Conservation (phyloP, 2,329 filamentous ascomycete genomes). For the Paraconiothyrium brasiliense region DNA sequence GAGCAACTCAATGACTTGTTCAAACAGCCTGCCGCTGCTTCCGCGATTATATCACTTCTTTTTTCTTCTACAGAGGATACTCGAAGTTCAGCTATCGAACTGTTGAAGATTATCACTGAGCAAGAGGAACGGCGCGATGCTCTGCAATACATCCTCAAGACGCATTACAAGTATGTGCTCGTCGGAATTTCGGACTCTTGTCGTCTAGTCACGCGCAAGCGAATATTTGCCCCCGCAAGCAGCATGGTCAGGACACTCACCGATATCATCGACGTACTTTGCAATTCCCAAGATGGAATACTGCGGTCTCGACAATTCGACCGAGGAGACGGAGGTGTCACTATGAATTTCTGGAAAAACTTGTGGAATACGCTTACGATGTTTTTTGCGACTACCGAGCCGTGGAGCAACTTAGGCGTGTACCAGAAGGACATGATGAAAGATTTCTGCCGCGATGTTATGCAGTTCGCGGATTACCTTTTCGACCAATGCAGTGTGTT, state of each 20-base stretch:
- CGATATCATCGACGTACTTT: conserved; percentile 71
- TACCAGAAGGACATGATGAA: conserved; percentile 80
- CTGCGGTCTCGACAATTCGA: conserved; percentile 68
- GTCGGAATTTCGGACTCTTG: conserved; percentile 66
- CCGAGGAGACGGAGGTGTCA: conserved; percentile 68
- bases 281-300: conserved; percentile 69
- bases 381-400: conserved; percentile 83
- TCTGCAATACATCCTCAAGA: conserved; percentile 67
- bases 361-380: conserved; percentile 84
- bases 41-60: conserved; percentile 79
- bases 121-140: conserved; percentile 71
- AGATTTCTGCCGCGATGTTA: conserved; percentile 92
- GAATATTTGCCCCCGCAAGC: conserved; percentile 67
- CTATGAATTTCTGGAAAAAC: conserved; percentile 82
- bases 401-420: conserved; percentile 77
- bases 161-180: conserved; percentile 66
- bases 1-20: conserved; percentile 76
- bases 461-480: conserved; percentile 88
- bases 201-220: conserved; percentile 63
- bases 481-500: conserved; percentile 88
- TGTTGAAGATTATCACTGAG: conserved; percentile 83
- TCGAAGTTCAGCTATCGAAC: conserved; percentile 79
- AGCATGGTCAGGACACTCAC: conserved; percentile 69
- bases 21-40: conserved; percentile 72
- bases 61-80: conserved; percentile 83